Evolutionary conservation across 768 basidiomycete genomes (phyloP), one percentile per base, ranked within the genome.

Genomic region (Russula ochroleuca): DNA sequence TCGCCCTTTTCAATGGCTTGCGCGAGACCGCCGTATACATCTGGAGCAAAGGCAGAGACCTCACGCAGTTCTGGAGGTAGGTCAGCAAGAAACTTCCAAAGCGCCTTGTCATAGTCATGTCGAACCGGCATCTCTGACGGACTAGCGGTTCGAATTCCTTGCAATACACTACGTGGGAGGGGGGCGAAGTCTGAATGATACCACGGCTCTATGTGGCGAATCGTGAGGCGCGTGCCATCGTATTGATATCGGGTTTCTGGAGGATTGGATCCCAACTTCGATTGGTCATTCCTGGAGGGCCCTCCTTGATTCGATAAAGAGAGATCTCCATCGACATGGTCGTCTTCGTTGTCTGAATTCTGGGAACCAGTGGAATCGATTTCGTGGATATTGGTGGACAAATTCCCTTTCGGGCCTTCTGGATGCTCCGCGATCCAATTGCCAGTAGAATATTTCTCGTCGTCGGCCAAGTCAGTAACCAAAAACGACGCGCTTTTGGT

Each of bases 61-160:
- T 88, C 87, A 51, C 79, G 78, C 49, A 88, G 73, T 54, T 84
- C 82, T 19, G 78, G 73, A 59, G 83, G 78, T 45, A 88, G 76
- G 19, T 77, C 77, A 57, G 74, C 73, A 48, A 85, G 68, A 71
- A 88, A 86, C 9, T 75, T 72, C 25, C 72, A 66, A 45, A 88
- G 73, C 5, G 73, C 71, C 47, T 79, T 79, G 48, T 87, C 82
- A 64, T 84, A 88, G 19, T 75, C 75, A 28, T 75, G 75, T 41
- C 84, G 78, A 50, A 74, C 76, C 5, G 87, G 87, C 80, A 88
- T 83, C 68, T 87, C 85, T 45, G 79, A 76, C 23, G 80, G 77
- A 68, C 80, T 81, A 49, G 84, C 76, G 28, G 75, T 76, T 53
- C 72, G 73, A 69, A 94, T 79, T 68, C 82, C 73, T 72, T 86